Percentiles rank a stretch among this genome's conserved stretches.
These are phyloP conservation scores for Aspergillus egyptiacus DNA, from an alignment of 495 filamentous ascomycete genomes.

Conservation along the genomic window DNA sequence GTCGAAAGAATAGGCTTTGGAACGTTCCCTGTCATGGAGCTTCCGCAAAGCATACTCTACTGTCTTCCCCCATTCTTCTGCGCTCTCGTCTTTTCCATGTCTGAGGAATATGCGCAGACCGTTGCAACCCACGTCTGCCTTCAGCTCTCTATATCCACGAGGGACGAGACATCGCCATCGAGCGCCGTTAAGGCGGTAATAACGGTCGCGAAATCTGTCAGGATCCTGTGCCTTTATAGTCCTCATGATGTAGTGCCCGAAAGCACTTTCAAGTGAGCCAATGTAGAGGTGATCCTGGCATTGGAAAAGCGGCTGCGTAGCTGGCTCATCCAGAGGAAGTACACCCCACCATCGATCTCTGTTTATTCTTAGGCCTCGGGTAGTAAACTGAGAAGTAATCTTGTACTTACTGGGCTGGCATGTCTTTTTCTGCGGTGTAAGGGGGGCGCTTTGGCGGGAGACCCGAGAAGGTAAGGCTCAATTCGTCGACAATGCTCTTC, in stretches of 20 bases:
- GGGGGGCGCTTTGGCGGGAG: background rate
- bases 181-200: background rate
- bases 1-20: background rate
- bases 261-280: constrained; percentile 11
- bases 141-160: constrained; percentile 4
- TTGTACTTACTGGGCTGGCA: constrained; percentile 6
- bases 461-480: constrained; percentile 1
- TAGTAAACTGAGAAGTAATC: background rate
- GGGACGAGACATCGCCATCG: constrained; percentile 10
- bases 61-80: constrained; percentile 15
- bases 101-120: constrained; percentile 13
- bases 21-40: constrained; percentile 1
- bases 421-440: background rate
- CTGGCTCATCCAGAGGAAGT: background rate
- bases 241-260: constrained; percentile 7
- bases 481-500: constrained; percentile 7
- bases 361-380: background rate
- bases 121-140: constrained; percentile 4
- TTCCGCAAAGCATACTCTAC: constrained; percentile 3
- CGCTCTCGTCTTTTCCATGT: constrained; percentile 10
- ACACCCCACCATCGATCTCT: background rate
- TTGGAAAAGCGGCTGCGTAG: background rate
- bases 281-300: constrained; percentile 9
- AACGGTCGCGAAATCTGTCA: background rate
- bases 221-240: background rate